Evolutionary conservation across 176 grass and related monocot genomes (phyloP), one percentile per base, ranked within the genome.

Genomic region (Oryza longistaminata): DNA sequence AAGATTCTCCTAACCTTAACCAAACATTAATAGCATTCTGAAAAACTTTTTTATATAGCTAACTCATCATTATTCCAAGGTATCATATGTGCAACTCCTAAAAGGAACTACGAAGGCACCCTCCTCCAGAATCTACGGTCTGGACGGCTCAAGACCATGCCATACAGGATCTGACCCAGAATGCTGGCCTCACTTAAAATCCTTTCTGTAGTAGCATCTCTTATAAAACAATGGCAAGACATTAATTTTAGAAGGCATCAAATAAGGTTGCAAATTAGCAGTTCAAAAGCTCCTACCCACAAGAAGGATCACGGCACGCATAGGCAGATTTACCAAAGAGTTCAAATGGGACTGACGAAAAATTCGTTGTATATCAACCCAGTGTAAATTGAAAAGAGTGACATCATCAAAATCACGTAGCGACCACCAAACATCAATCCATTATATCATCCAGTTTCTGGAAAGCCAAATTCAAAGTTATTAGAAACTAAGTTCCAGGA

Each of bases 361-460:
- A 98, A 98, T 71, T 98, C 93, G 25, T 98, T 98, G 42, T 98
- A 98, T 81, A 98, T 87, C 70, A 98, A 87, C 71, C 96, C 91
- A 35, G 91, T 95, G 88, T 98, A 98, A 44, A 98, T 98, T 78
- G 96, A 98, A 75, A 98, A 98, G 74, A 95, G 0, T 77, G 89
- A 21, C 96, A 98, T 98, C 88, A 93, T 93, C 39, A 98, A 2
- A 82, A 98, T 93, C 60, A 98, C 91, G 84, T 98, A 98, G 64
- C 93, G 93, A 3, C 96, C 93, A 76, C 78, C 89, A 88, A 93
- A 98, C 81, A 88, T 93, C 90, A 98, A 69, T 98, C 91, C 91
- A 87, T 95, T 16, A 98, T 95, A 83, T 93, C 93, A 52, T 81
- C 85, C 65, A 98, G 91, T 68, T 93, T 98, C 95, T 98, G 85